A percentile compares a stretch with the other conserved stretches of the same genome.
Evolutionary conservation across 345 rosid species (phyloP).

Genomic region (Lepidium sativum): DNA sequence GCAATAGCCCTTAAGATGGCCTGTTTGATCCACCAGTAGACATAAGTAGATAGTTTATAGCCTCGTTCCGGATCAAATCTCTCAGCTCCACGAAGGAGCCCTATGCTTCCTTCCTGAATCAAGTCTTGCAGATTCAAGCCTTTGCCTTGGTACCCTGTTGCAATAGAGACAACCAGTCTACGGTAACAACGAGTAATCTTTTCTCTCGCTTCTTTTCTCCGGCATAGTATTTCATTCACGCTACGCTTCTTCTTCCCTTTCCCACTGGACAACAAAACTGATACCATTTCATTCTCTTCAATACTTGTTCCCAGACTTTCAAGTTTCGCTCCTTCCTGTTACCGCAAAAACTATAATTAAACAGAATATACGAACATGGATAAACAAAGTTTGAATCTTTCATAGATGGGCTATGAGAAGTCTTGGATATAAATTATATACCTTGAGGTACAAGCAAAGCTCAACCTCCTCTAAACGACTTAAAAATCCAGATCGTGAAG

Average conservation of each 20-base stretch:
- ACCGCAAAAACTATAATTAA: not conserved
- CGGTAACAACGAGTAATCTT: conserved; percentile 37
- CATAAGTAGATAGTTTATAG: conserved; percentile 52
- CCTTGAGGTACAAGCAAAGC: conserved; percentile 42
- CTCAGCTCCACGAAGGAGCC: conserved; percentile 49
- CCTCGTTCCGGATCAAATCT: conserved; percentile 49
- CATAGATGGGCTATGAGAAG: not conserved
- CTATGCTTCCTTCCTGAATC: conserved; percentile 57
- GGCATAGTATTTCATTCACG: conserved; percentile 30
- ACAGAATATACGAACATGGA: not conserved
- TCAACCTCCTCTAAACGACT: conserved; percentile 44
- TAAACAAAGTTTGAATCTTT: not conserved
- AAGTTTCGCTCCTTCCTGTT: conserved; percentile 44
- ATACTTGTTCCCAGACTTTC: conserved; percentile 34
- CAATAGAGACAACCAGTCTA: conserved; percentile 45
- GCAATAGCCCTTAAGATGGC: conserved; percentile 44
- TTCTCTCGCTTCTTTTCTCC: conserved; percentile 40
- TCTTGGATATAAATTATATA: not conserved
- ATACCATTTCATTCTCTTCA: conserved; percentile 26
- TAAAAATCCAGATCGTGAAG: conserved; percentile 27
- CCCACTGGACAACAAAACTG: conserved; percentile 23
- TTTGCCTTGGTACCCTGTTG: conserved; percentile 43
- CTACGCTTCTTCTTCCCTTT: conserved; percentile 26
- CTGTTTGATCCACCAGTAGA: conserved; percentile 60
- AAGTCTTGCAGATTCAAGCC: conserved; percentile 48